A percentile compares a stretch with the other conserved stretches of the same genome.
Conservation (phyloP, 2,329 filamentous ascomycete species). For the Blastomyces silverae region DNA sequence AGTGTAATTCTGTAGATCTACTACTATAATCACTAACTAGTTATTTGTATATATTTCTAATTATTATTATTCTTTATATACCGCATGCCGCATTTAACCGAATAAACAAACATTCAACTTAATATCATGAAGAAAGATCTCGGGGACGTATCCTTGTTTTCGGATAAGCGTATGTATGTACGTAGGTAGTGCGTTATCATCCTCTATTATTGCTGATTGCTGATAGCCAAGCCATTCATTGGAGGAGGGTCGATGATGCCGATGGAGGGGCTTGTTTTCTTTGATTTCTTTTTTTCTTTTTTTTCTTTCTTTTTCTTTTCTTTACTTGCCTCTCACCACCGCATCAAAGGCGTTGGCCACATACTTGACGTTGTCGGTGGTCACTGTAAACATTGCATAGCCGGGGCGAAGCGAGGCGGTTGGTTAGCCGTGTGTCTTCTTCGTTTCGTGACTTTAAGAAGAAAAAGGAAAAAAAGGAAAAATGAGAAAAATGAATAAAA, state of each 20-base stretch:
- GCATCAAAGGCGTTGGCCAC: conserved; percentile 23
- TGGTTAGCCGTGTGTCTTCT: not conserved
- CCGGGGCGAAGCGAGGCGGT: not conserved
- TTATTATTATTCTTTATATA: no score
- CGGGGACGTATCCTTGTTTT: not conserved
- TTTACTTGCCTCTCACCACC: conserved; percentile 15
- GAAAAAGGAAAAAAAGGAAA: not conserved
- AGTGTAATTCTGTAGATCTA: no score
- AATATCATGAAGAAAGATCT: not conserved
- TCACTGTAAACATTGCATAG: conserved; percentile 17
- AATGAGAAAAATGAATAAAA: not conserved
- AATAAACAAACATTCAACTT: not conserved
- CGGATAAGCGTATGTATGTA: not conserved
- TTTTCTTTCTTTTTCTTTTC: no score
- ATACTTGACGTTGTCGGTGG: conserved; percentile 23
- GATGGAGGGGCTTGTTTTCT: no score
- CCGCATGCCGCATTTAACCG: conserved; percentile 9
- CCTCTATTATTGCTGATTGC: no score
- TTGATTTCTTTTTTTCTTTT: no score
- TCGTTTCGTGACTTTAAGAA: not conserved
- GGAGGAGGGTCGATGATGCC: no score
- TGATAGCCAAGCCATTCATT: no score
- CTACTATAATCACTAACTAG: no score
- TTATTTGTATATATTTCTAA: no score
- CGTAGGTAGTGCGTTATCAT: no score